Percentiles rank a stretch among this genome's conserved stretches.
Conservation (phyloP, 257 asterid species). For the Cordia subcordata region DNA sequence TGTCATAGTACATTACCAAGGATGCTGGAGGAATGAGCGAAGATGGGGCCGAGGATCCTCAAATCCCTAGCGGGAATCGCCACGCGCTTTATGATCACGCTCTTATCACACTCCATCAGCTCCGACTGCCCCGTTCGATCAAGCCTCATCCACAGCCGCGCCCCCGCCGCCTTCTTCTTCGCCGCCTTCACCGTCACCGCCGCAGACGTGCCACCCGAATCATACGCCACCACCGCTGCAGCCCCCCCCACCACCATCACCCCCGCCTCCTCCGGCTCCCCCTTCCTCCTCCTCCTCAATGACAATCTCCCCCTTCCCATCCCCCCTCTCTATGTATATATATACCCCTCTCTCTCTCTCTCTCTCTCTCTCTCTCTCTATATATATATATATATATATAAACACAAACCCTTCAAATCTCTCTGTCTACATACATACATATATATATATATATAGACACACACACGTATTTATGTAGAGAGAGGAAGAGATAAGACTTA, state of each 20-base stretch:
- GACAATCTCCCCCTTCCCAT: constrained; percentile 3
- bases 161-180: constrained; percentile 74
- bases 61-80: constrained; percentile 88
- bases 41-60: constrained; percentile 94
- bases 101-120: constrained; percentile 86
- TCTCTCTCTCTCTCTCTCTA: not conserved
- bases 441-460: too few species aligned
- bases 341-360: not conserved
- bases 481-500: not conserved
- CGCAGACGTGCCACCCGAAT: not conserved
- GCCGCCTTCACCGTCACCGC: constrained; percentile 26
- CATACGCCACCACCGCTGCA: constrained; percentile 3
- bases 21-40: constrained; percentile 89
- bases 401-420: not conserved
- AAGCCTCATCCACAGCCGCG: constrained; percentile 94
- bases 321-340: not conserved
- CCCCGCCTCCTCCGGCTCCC: constrained; percentile 6
- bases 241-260: not conserved
- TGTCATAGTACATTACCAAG: constrained; percentile 42
- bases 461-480: not conserved
- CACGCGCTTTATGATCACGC: constrained; percentile 66
- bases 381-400: not conserved
- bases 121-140: constrained; percentile 88
- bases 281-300: constrained; percentile 1
- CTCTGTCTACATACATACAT: not conserved